Base-by-base conservation (phyloP, 345 rosid genomes). In the Sonneratia caseolaris region DNA sequence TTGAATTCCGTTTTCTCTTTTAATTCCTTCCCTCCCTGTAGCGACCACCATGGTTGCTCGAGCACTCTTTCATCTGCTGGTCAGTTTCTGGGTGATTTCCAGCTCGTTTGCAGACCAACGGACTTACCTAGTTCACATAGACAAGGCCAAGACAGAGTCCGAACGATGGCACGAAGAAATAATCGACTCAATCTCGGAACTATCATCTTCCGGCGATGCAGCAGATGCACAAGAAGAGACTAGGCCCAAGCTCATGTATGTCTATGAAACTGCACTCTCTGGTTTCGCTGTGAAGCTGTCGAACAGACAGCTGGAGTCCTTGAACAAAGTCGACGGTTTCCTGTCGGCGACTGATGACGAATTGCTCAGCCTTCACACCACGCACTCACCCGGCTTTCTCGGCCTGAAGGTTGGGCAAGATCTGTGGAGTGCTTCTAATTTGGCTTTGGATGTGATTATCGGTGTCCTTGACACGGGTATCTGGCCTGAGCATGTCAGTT, bases 401-500 rank as follows among this genome's bases (percentile, higher is more conserved):
- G 92, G 91, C 72, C 86, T 92, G 18, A 72, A 73, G 68, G 64
- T 6, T 4, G 90, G 88, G 47, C 38, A 75, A 62, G 95, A 91
- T 4, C 81, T 90, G 3, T 92, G 91, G 95, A 70, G 68, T 70
- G 15, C 69, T 47, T 59, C 81, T 1, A 84, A 76, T 68, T 66
- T 87, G 68, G 74, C 84, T 59, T 78, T 84, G 0, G 90, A 92
- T 45, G 86, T 87, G 36, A 87, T 92, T 64, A 68, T 92, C 5
- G 98, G 95, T 5, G 48, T 92, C 45, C 78, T 88, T 7, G 93
- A 89, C 73, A 85, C 85, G 0, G 98, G 97, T 68, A 84, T 93
- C 76, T 87, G 96, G 82, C 98, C 98, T 0, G 97, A 91, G 56
- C 96, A 89, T 71, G 80, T 79, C 56, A 86, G 89, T 75, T 91